Base-by-base conservation (phyloP, 495 filamentous ascomycete species). In the Penicillium lagena region DNA sequence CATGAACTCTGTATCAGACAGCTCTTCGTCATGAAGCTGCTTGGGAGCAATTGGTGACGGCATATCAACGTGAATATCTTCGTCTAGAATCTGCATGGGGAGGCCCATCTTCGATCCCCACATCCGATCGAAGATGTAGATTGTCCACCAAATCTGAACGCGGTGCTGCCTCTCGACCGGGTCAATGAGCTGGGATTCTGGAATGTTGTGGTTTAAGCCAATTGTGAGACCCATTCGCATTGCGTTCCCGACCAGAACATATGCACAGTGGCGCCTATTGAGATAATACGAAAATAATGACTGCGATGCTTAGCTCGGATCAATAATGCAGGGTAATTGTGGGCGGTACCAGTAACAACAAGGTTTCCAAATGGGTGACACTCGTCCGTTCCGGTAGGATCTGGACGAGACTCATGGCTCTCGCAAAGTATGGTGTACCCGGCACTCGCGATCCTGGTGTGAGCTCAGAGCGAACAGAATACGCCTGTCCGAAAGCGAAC, bases 91-190 rank as follows among this genome's bases (percentile, higher is more conserved):
- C 47, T 71, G 65, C 50, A 67, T 60, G 4, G 68, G 68, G 1
- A 71, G 56, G 7, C 70, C 70, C 62, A 72, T 69, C 35, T 68
- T 72, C 9, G 68, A 70, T 12, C 63, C 65, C 68, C 67, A 72
- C 64, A 71, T 70, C 29, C 68, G 63, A 41, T 73, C 68, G 42
- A 73, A 72, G 29, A 69, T 69, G 48, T 73, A 73, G 36, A 71
- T 67, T 14, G 68, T 70, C 68, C 68, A 72, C 68, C 68, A 72
- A 22, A 72, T 65, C 32, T 66, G 53, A 27, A 72, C 58, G 8
- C 70, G 68, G 37, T 73, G 70, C 41, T 73, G 65, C 12, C 68
- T 60, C 40, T 69, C 66, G 0, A 67, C 61, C 0, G 67, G 62
- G 37, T 71, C 68, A 29, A 70, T 71, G 15, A 67, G 55, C 45